phyloP scores from a whole-genome alignment of 2,329 filamentous ascomycete genomes.

The Colletotrichum echinochloae region DNA sequence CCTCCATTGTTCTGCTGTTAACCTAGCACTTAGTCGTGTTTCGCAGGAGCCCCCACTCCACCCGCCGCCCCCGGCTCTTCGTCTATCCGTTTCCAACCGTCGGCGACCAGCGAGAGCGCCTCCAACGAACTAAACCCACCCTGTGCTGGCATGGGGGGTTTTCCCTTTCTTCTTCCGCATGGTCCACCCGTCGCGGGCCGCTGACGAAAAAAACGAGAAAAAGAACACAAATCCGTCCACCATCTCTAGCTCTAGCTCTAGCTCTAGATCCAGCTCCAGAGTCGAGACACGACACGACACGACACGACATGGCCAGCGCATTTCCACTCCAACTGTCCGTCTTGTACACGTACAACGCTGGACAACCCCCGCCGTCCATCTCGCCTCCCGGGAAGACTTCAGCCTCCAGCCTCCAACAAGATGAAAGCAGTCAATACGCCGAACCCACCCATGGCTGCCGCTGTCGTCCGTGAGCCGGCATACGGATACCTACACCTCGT shows the following conservation, averaged over 20 bases:
- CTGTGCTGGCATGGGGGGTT: background rate
- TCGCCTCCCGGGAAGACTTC: background rate
- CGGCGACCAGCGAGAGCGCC: background rate
- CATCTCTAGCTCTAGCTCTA: background rate
- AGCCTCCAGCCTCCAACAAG: background rate
- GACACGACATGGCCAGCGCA: no score
- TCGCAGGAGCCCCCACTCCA: background rate
- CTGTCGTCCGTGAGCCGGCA: background rate
- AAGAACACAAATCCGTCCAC: background rate
- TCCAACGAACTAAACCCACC: background rate
- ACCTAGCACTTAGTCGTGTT: no score
- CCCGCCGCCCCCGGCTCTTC: background rate
- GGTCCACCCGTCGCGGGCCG: conserved; percentile 12
- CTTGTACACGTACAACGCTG: background rate
- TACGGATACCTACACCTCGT: conserved; percentile 17
- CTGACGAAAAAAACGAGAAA: background rate
- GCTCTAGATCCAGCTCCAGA: conserved; percentile 6
- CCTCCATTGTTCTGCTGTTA: background rate
- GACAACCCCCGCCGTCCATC: background rate
- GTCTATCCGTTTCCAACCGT: background rate
- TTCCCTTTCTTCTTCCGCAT: conserved; percentile 12
- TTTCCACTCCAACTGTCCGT: background rate
- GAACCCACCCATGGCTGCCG: conserved; percentile 1
- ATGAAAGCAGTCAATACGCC: conserved; percentile 14
- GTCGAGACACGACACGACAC: conserved; percentile 3